These are phyloP conservation scores for Hyphopichia khmerensis DNA, from an alignment of 1,139 yeast genomes.

Conservation along the genomic window DNA sequence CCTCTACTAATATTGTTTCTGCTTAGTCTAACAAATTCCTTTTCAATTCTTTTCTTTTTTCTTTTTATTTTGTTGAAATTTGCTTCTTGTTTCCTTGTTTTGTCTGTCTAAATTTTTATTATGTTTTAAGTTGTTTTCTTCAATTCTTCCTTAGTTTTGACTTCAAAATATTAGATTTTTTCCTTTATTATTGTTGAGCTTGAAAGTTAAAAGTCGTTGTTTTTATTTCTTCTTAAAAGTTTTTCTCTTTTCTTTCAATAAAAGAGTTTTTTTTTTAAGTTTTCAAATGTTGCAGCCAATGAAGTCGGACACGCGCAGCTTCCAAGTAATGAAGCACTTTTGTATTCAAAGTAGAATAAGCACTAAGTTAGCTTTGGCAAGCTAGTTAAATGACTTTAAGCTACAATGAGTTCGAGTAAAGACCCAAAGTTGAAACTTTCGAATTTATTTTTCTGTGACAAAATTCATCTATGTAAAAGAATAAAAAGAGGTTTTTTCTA, in stretches of 20 bases:
- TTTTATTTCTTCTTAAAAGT: neutral
- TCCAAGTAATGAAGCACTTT: too few relatives aligned
- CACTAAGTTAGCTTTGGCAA: too few relatives aligned
- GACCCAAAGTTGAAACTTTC: too few relatives aligned
- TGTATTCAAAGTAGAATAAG: too few relatives aligned
- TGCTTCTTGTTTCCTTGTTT: neutral
- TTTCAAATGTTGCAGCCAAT: neutral
- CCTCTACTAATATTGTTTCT: constrained; percentile 7
- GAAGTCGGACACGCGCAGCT: neutral
- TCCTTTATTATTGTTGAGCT: neutral
- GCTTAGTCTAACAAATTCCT: neutral
- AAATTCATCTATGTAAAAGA: neutral
- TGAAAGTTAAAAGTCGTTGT: neutral
- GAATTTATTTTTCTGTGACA: neutral
- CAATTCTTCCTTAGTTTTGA: too few relatives aligned
- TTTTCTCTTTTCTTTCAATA: neutral
- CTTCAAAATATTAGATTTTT: too few relatives aligned
- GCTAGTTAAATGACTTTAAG: too few relatives aligned
- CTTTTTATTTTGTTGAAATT: neutral
- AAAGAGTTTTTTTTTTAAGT: neutral
- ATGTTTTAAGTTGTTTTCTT: too few relatives aligned
- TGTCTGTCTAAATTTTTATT: neutral
- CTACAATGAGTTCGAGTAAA: too few relatives aligned
- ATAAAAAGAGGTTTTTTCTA: neutral
- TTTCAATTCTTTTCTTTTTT: neutral